Conservation (phyloP, 352 stramenopile genomes). For the Pythium apleroticum region DNA sequence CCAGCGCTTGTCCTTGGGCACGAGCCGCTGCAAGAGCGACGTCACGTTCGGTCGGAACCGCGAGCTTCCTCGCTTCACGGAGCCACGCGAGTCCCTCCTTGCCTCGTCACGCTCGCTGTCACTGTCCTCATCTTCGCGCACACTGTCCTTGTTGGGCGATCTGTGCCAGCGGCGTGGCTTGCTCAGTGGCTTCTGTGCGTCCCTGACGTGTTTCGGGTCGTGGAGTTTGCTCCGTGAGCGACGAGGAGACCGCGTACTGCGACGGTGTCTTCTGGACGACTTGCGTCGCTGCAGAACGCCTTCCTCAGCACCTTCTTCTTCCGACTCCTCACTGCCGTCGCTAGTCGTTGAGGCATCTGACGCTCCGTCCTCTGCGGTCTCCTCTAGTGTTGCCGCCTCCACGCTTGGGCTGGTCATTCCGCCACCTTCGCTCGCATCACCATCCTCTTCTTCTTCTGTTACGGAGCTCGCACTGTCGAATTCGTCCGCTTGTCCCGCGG, state of each 20-base stretch:
- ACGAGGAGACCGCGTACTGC: background rate
- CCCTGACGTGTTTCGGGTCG: background rate
- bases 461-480: background rate
- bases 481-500: background rate
- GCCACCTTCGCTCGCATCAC: background rate
- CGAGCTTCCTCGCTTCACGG: background rate
- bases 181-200: background rate
- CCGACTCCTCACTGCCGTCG: background rate
- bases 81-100: background rate
- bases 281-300: background rate
- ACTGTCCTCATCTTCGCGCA: background rate
- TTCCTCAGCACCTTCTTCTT: background rate
- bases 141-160: background rate
- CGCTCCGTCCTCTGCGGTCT: background rate
- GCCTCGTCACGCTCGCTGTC: background rate
- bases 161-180: conserved; percentile 1
- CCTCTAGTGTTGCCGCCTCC: background rate
- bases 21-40: conserved; percentile 16
- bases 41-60: conserved; percentile 15
- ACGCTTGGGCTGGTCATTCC: background rate
- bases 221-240: background rate
- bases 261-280: background rate
- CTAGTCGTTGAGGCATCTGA: background rate
- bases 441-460: background rate
- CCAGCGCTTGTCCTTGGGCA: conserved; percentile 7